Evolutionary conservation across 108 stramenopile genomes (phyloP).

Genomic region (Nitzschia putrida): DNA sequence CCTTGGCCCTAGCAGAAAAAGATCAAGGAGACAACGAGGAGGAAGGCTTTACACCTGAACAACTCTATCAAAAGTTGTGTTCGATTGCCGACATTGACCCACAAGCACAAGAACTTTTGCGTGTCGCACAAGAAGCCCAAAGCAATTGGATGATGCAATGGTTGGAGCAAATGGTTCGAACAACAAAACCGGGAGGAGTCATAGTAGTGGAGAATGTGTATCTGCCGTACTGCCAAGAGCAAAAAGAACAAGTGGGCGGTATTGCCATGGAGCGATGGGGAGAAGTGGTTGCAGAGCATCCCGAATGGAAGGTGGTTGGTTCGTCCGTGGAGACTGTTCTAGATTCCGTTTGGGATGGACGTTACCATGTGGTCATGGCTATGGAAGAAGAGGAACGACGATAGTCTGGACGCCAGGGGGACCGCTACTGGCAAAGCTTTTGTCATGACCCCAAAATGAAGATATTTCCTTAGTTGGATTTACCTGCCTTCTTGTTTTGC

Average conservation of each 20-base stretch:
- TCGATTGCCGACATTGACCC: conserved; percentile 7
- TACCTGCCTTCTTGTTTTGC: no score
- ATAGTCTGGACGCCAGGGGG: not conserved
- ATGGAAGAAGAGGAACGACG: conserved; percentile 16
- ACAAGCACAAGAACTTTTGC: conserved; percentile 11
- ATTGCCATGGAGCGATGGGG: conserved; percentile 36
- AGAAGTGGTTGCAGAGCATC: not conserved
- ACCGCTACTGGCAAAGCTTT: not conserved
- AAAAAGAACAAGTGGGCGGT: conserved; percentile 29
- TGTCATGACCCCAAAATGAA: no score
- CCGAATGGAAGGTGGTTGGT: conserved; percentile 45
- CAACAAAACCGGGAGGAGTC: conserved; percentile 42
- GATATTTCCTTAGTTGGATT: no score
- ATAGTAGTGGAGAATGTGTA: conserved; percentile 40
- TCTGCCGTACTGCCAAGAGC: conserved; percentile 25
- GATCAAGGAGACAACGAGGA: not conserved
- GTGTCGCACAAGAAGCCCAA: conserved; percentile 32
- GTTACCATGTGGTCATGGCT: conserved; percentile 48
- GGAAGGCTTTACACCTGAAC: not conserved
- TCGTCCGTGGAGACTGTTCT: conserved; percentile 25
- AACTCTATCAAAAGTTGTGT: conserved; percentile 10
- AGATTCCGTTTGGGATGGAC: conserved; percentile 9
- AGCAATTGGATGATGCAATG: conserved; percentile 37
- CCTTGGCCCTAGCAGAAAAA: no score
- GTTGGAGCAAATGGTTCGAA: conserved; percentile 44